These are phyloP conservation scores for Talaromyces sp. DNA, from an alignment of 2,329 filamentous ascomycete genomes.

Conservation along the genomic window DNA sequence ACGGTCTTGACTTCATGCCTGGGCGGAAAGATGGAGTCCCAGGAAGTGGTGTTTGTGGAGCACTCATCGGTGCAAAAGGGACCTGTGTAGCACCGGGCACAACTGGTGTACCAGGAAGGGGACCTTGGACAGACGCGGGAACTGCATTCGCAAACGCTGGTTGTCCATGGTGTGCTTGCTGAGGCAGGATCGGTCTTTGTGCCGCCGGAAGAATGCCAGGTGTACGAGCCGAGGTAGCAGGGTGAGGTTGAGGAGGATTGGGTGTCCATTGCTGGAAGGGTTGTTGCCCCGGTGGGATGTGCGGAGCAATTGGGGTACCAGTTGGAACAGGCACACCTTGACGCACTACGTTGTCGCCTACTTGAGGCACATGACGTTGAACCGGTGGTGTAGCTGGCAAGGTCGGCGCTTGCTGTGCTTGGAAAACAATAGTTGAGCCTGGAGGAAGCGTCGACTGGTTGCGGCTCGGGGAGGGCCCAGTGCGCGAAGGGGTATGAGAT, in stretches of 20 bases:
- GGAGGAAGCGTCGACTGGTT: conserved; percentile 12
- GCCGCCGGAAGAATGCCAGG: conserved; percentile 16
- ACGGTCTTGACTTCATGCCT: conserved; percentile 23
- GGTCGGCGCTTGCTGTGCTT: conserved; percentile 19
- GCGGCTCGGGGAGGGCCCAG: conserved; percentile 3
- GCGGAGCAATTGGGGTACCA: conserved; percentile 15
- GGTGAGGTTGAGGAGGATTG: conserved; percentile 18
- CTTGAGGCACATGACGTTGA: conserved; percentile 11
- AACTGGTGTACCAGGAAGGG: conserved; percentile 24
- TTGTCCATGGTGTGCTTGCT: conserved; percentile 11
- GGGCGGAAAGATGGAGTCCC: conserved; percentile 20
- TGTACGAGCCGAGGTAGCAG: background rate
- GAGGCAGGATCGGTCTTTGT: conserved; percentile 4
- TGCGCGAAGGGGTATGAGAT: conserved; percentile 17
- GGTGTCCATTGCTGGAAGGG: conserved; percentile 35
- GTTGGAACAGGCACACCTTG: conserved; percentile 10
- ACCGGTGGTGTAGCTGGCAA: conserved; percentile 13
- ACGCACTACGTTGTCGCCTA: conserved; percentile 15
- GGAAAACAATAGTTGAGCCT: conserved; percentile 20
- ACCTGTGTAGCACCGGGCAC: conserved; percentile 17
- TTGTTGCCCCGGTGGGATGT: conserved; percentile 22
- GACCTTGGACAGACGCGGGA: conserved; percentile 15
- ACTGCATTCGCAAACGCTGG: conserved; percentile 16
- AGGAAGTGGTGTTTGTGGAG: conserved; percentile 25
- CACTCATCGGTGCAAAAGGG: conserved; percentile 19